Conservation (phyloP, 2,329 filamentous ascomycete species). For the Arachnopeziza araneosa region DNA sequence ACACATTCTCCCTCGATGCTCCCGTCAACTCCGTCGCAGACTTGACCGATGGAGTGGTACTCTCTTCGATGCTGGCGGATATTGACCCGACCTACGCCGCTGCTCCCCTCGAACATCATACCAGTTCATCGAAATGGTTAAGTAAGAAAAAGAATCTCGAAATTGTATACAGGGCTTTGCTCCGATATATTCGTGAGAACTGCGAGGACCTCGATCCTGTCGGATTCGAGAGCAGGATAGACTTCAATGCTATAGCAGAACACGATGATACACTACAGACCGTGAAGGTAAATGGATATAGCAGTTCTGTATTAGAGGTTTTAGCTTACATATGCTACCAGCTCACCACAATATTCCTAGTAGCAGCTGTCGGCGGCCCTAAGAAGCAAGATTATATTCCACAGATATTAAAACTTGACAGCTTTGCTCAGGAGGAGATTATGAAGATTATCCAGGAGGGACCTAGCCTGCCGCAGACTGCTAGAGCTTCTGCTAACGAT, state of each 20-base stretch:
- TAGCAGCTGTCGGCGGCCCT: constrained; percentile 55
- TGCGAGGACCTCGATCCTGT: constrained; percentile 47
- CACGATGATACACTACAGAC: constrained; percentile 50
- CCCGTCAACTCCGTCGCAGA: constrained; percentile 28
- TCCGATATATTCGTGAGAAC: constrained; percentile 49
- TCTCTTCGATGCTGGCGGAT: constrained; percentile 41
- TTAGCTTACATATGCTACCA: constrained; percentile 33
- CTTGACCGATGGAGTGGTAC: constrained; percentile 31
- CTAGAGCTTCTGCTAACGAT: background rate
- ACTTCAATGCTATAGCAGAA: constrained; percentile 54
- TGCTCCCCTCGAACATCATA: constrained; percentile 45
- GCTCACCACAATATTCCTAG: constrained; percentile 57
- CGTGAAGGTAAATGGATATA: constrained; percentile 38
- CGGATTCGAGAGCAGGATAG: constrained; percentile 40
- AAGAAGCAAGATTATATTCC: constrained; percentile 49
- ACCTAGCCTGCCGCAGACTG: background rate
- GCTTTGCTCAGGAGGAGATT: constrained; percentile 37
- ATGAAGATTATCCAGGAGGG: constrained; percentile 21
- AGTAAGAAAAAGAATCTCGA: constrained; percentile 47
- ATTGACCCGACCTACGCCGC: constrained; percentile 53
- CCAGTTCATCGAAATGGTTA: constrained; percentile 29
- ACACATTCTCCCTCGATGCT: constrained; percentile 29
- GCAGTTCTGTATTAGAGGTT: background rate
- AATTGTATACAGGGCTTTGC: constrained; percentile 48
- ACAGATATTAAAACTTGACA: constrained; percentile 37